Evolutionary conservation across 768 basidiomycete species (phyloP).

Genomic region (Cystobasidium onofrii): DNA sequence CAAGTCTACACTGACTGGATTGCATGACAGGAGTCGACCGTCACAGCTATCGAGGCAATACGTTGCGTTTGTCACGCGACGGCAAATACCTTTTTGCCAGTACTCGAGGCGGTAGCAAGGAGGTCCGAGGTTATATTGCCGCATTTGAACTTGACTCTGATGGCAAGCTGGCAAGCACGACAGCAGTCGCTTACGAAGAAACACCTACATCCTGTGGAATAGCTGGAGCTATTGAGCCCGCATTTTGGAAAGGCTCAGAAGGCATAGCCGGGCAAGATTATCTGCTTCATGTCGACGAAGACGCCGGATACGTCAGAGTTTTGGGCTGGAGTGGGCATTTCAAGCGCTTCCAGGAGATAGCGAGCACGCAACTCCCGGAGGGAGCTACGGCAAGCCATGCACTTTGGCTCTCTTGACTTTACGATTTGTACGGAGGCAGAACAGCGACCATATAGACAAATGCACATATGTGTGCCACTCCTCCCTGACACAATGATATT

Average conservation of each 20-base stretch:
- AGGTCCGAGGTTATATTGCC: conserved; percentile 9
- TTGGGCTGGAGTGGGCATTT: conserved; percentile 13
- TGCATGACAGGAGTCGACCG: conserved; percentile 2
- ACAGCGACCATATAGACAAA: too few species aligned
- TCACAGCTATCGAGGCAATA: conserved; percentile 30
- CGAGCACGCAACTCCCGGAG: neutral
- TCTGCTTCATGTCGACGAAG: conserved; percentile 26
- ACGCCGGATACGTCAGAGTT: conserved; percentile 15
- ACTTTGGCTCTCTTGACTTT: conserved; percentile 15
- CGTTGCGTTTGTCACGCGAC: conserved; percentile 28
- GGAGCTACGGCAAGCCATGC: conserved; percentile 30
- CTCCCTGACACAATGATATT: too few species aligned
- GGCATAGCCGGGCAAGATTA: conserved; percentile 27
- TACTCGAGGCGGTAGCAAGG: conserved; percentile 11
- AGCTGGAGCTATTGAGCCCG: conserved; percentile 30
- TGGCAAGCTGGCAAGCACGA: neutral
- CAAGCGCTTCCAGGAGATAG: conserved; percentile 23
- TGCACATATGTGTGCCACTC: too few species aligned
- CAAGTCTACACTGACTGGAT: too few species aligned
- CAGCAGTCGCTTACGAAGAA: conserved; percentile 15
- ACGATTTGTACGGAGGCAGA: neutral
- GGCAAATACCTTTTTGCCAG: conserved; percentile 22
- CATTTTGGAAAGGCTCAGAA: conserved; percentile 28
- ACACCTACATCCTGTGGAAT: conserved; percentile 25
- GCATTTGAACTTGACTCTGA: conserved; percentile 14